A percentile compares a stretch with the other conserved stretches of the same genome.
These are phyloP conservation scores for Erysiphe pulchra DNA, from an alignment of 2,329 filamentous ascomycete genomes.

Conservation along the genomic window DNA sequence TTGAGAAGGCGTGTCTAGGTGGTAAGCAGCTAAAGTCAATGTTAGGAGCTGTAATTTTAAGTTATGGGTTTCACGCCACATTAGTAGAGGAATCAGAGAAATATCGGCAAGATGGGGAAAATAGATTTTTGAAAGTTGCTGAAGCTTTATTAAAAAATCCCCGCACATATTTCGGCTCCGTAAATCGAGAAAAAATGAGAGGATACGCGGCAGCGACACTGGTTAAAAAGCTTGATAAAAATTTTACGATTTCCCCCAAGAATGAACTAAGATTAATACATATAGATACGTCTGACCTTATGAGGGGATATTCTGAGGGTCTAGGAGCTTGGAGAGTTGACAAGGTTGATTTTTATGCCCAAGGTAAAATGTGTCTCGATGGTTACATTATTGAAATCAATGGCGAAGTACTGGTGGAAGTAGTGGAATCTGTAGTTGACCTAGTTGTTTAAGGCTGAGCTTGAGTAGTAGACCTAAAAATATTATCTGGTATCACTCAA, in stretches of 20 bases:
- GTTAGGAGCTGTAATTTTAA: slow-evolving; percentile 62
- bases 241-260: not conserved
- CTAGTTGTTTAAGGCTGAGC: not conserved
- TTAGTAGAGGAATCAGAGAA: slow-evolving; percentile 79
- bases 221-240: slow-evolving; percentile 1
- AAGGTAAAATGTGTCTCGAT: not conserved
- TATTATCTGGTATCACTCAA: no score
- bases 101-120: slow-evolving; percentile 50
- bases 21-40: slow-evolving; percentile 14
- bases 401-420: not conserved
- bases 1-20: slow-evolving; percentile 20
- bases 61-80: slow-evolving; percentile 72
- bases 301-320: not conserved
- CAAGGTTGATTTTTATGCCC: not conserved
- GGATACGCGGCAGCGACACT: slow-evolving; percentile 1
- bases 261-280: slow-evolving; percentile 1
- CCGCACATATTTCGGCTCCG: slow-evolving; percentile 28
- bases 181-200: slow-evolving; percentile 13
- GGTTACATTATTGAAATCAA: not conserved
- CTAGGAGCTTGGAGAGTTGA: not conserved
- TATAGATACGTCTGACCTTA: not conserved
- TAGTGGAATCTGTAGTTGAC: not conserved
- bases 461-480: no score
- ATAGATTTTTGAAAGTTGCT: slow-evolving; percentile 68
- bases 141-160: slow-evolving; percentile 38